A percentile compares a stretch with the other conserved stretches of the same genome.
phyloP scores from a whole-genome alignment of 352 stramenopile species.

The Globisporangium abappressorium region DNA sequence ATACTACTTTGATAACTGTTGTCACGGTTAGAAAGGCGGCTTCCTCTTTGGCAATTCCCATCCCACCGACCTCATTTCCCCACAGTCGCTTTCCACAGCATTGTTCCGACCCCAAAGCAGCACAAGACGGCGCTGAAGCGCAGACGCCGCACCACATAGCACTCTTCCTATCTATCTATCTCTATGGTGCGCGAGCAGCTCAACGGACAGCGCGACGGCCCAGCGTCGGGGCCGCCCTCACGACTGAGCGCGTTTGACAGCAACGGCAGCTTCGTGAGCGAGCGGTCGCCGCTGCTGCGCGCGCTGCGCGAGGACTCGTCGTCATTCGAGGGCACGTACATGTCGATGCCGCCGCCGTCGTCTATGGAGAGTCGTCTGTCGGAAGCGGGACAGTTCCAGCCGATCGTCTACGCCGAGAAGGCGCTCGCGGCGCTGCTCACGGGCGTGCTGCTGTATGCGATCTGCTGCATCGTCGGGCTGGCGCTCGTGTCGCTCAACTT shows the following conservation, averaged over 20 bases:
- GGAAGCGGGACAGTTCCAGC: conserved; percentile 56
- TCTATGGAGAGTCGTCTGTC: conserved; percentile 22
- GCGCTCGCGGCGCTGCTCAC: conserved; percentile 70
- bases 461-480: conserved; percentile 71
- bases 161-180: neutral
- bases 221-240: neutral
- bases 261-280: conserved; percentile 25
- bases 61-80: neutral
- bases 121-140: neutral
- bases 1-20: neutral
- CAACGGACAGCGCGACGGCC: conserved; percentile 3
- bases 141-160: neutral
- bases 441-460: conserved; percentile 69
- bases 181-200: conserved; percentile 12
- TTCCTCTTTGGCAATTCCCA: neutral
- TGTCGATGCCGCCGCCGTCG: conserved; percentile 49
- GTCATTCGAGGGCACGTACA: conserved; percentile 71
- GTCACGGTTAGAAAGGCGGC: neutral
- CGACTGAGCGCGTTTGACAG: conserved; percentile 10
- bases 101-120: conserved; percentile 6
- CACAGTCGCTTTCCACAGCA: neutral
- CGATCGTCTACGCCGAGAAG: conserved; percentile 76
- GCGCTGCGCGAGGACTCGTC: conserved; percentile 44
- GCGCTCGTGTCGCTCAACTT: conserved; percentile 77
- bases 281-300: conserved; percentile 70